Base-by-base conservation (phyloP, 176 grass and related monocot species). In the Phoenix roebelenii region DNA sequence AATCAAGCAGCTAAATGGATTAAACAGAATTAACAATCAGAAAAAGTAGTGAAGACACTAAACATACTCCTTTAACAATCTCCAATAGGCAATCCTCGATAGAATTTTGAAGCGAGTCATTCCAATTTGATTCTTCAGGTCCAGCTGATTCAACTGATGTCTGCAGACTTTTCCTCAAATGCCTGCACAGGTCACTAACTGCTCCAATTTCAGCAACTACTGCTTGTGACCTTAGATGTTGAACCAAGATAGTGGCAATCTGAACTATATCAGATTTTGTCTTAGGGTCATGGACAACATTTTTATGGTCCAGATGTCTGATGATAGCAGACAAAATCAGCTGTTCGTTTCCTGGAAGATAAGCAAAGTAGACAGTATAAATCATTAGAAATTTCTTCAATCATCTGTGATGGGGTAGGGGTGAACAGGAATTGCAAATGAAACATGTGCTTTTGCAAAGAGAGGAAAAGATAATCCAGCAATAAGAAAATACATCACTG, bases 81-180 rank as follows among this genome's bases (percentile, higher is more conserved):
- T 98, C 93, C 44, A 92, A 53, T 63, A 98, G 87, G 57, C 93
- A 98, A 61, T 91, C 87, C 76, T 98, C 84, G 17, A 92, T 54
- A 30, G 83, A 80, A 72, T 85, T 89, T 77, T 92, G 93, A 81
- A 98, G 87, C 25, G 87, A 83, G 64, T 85, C 87, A 26, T 98
- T 98, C 84, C 77, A 85, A 57, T 80, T 92, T 54, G 81, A 66
- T 67, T 92, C 87, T 73, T 92, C 78, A 65, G 85, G 51, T 22
- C 67, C 73, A 61, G 67, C 59, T 51, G 73, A 91, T 57, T 82
- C 76, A 80, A 98, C 50, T 32, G 70, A 63, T 59, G 87, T 87
- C 64, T 98, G 85, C 54, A 98, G 76, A 76, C 84, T 83, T 80
- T 98, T 98, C 70, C 93, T 82, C 74, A 98, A 70, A 76, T 98